phyloP scores from a whole-genome alignment of 805 yeast genomes.

The Kurtzmaniella cleridarum region DNA sequence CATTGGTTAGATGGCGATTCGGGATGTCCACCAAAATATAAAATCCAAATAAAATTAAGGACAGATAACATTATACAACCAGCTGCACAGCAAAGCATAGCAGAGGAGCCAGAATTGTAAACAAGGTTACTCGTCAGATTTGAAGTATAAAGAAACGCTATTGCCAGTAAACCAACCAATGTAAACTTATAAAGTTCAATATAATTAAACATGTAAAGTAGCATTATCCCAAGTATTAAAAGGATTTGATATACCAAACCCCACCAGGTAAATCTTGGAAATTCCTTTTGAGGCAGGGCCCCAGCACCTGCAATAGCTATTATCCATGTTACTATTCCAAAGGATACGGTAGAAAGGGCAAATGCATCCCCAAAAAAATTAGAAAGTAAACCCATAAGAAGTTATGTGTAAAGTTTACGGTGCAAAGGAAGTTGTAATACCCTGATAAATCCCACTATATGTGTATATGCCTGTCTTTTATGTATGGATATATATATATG shows the following conservation, averaged over 20 bases:
- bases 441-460: neutral
- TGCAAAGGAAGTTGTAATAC: neutral
- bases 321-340: constrained; percentile 77
- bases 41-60: constrained; percentile 77
- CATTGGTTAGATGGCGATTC: constrained; percentile 82
- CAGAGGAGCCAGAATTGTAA: constrained; percentile 53
- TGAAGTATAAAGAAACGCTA: constrained; percentile 80
- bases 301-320: constrained; percentile 85
- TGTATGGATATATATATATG: neutral
- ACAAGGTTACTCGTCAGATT: constrained; percentile 79
- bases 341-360: constrained; percentile 73
- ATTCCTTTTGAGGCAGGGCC: constrained; percentile 28
- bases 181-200: constrained; percentile 65
- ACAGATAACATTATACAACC: constrained; percentile 83
- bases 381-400: constrained; percentile 33
- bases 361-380: constrained; percentile 79
- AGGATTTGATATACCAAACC: constrained; percentile 77
- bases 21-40: constrained; percentile 86
- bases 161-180: constrained; percentile 51
- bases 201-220: constrained; percentile 53
- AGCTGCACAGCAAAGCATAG: constrained; percentile 83
- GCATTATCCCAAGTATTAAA: constrained; percentile 45
- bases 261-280: constrained; percentile 96
- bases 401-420: neutral
- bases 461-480: neutral